Conservation (phyloP, 176 grass and related monocot genomes). For the Cocos nucifera region DNA sequence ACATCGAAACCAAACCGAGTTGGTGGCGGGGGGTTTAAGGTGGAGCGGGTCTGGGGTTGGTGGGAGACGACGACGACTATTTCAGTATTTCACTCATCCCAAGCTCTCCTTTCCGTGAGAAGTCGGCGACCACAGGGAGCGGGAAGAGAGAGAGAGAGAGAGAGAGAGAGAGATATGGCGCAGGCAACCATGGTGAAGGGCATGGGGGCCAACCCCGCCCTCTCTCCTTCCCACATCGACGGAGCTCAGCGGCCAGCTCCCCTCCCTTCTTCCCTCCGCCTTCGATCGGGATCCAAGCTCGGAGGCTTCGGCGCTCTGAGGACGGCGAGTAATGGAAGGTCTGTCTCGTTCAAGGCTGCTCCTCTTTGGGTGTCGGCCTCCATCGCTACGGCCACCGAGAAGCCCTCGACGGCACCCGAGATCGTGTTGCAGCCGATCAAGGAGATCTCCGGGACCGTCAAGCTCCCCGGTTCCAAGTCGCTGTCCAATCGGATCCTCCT, state of each 20-base stretch:
- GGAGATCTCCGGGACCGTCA: slow-evolving; percentile 85
- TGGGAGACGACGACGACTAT: too few species aligned
- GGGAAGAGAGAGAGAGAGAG: too few species aligned
- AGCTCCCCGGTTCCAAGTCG: slow-evolving; percentile 90
- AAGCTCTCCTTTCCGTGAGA: too few species aligned
- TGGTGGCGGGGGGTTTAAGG: too few species aligned
- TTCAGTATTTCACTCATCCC: too few species aligned
- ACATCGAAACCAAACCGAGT: too few species aligned
- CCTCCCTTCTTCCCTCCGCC: slow-evolving; percentile 11
- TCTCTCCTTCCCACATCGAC: slow-evolving; percentile 4
- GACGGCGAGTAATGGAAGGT: not conserved
- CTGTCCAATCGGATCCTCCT: slow-evolving; percentile 98
- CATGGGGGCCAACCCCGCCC: slow-evolving; percentile 14
- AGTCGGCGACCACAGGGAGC: not conserved
- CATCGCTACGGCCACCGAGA: slow-evolving; percentile 31
- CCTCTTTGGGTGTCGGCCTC: slow-evolving; percentile 21
- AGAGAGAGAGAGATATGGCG: slow-evolving; percentile 26
- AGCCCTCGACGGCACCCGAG: slow-evolving; percentile 53
- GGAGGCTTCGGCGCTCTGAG: not conserved
- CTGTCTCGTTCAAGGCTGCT: too few species aligned
- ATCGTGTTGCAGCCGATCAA: slow-evolving; percentile 81
- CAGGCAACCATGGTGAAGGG: slow-evolving; percentile 26
- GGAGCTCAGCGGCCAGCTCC: slow-evolving; percentile 5
- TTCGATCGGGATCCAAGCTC: slow-evolving; percentile 11
- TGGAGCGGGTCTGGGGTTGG: too few species aligned